Evolutionary conservation across 2,329 filamentous ascomycete species (phyloP).

Genomic region (Periconia sp.): DNA sequence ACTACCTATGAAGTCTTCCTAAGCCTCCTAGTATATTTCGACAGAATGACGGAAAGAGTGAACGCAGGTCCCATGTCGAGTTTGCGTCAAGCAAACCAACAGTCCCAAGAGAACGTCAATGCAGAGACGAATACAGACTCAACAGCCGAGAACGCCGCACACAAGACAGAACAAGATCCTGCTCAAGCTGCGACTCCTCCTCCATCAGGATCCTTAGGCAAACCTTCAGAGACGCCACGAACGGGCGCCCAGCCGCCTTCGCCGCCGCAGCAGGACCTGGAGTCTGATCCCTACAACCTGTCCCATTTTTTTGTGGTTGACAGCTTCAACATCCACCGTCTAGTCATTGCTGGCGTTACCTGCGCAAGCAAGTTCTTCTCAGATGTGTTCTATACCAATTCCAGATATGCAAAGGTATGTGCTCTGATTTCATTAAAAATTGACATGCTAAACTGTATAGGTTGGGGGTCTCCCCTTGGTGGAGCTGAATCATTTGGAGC

Average conservation of each 20-base stretch:
- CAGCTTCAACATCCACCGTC: constrained; percentile 96
- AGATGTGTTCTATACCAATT: constrained; percentile 98
- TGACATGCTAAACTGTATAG: constrained; percentile 55
- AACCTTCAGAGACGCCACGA: constrained; percentile 37
- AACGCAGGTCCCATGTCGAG: constrained; percentile 79
- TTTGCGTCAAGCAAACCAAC: constrained; percentile 60
- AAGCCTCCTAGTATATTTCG: constrained; percentile 94
- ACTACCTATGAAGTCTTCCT: constrained; percentile 98
- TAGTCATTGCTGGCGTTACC: constrained; percentile 96
- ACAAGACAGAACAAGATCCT: constrained; percentile 21
- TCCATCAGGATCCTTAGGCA: constrained; percentile 56
- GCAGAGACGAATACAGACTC: constrained; percentile 44
- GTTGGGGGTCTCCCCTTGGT: constrained; percentile 90
- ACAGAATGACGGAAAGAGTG: constrained; percentile 96
- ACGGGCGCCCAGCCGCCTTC: constrained; percentile 43
- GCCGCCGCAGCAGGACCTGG: constrained; percentile 44
- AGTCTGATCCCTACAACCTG: constrained; percentile 58
- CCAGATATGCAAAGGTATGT: constrained; percentile 93
- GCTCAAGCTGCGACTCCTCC: constrained; percentile 56
- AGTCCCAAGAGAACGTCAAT: constrained; percentile 48
- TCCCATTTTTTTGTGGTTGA: constrained; percentile 91
- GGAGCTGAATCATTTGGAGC: constrained; percentile 93
- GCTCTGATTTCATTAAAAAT: background rate
- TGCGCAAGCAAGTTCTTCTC: constrained; percentile 99
- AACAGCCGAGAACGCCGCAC: constrained; percentile 37